These are phyloP conservation scores for Fusarium newnesense DNA, from an alignment of 2,329 filamentous ascomycete species.

Conservation along the genomic window DNA sequence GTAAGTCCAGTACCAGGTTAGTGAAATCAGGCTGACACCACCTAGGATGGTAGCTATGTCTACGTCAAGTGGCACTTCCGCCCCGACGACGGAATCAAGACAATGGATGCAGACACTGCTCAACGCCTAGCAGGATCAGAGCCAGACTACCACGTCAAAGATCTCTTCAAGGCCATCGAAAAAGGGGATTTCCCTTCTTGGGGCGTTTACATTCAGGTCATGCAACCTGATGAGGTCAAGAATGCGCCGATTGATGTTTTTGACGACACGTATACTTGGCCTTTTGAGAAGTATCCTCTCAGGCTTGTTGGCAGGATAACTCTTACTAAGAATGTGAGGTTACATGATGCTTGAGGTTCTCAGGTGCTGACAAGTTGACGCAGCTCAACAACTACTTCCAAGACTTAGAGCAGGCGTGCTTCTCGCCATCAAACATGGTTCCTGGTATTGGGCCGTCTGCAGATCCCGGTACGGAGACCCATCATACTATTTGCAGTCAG, in stretches of 20 bases:
- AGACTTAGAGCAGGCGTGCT: constrained; percentile 75
- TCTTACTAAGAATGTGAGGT: constrained; percentile 67
- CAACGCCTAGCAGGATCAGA: constrained; percentile 53
- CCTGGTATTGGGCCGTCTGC: constrained; percentile 71
- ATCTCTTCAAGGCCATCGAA: constrained; percentile 60
- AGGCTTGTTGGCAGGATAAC: constrained; percentile 70
- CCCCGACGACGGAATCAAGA: constrained; percentile 58
- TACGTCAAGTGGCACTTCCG: constrained; percentile 63
- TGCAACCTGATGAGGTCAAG: constrained; percentile 70
- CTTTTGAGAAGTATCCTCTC: constrained; percentile 69
- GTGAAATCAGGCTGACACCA: accelerated
- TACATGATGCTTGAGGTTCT: accelerated
- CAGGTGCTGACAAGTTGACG: accelerated
- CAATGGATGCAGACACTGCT: constrained; percentile 54
- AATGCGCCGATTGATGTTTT: constrained; percentile 72
- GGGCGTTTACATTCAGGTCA: constrained; percentile 71
- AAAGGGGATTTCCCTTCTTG: constrained; percentile 70
- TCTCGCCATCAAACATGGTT: constrained; percentile 72
- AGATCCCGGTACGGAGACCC: constrained; percentile 56
- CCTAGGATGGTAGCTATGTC: constrained; percentile 56
- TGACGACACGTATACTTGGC: constrained; percentile 77
- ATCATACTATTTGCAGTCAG: accelerated
- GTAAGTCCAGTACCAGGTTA: accelerated
- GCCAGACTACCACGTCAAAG: constrained; percentile 59
- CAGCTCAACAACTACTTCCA: constrained; percentile 70